Base-by-base conservation (phyloP, 352 stramenopile genomes). In the Pythium vanterpoolii region DNA sequence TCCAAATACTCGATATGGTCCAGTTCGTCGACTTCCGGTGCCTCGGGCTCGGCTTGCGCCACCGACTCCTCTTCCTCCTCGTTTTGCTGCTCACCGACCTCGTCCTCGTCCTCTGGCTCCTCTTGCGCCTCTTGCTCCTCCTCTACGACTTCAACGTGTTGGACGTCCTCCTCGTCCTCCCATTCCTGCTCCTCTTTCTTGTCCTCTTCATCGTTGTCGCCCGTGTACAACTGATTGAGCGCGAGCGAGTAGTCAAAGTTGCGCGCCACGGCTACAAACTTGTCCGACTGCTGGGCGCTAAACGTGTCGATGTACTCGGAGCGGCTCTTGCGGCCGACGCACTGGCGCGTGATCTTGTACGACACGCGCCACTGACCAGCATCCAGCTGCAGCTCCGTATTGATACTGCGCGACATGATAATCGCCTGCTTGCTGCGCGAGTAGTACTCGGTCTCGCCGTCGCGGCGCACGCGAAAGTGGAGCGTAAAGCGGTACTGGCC, bases 401-500 rank as follows among this genome's bases (percentile, higher is more conserved):
- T 79, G 21, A 73, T 66, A 40, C 68, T 76, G 59, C 71, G 71
- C 6, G 54, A 50, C 64, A 72, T 70, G 44, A 55, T 53, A 19
- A 66, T 59, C 30, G 43, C 64, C 24, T 64, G 62, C 48, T 48
- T 69, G 48, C 39, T 64, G 56, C 60, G 68, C 24, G 56, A 63
- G 38, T 68, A 73, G 61, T 68, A 71, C 47, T 69, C 66, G 39
- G 8, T 56, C 26, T 68, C 65, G 18, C 63, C 64, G 10, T 64
- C 63, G 28, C 56, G 53, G 18, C 68, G 64, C 27, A 79, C 31
- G 14, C 64, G 63, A 55, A 79, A 73, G 72, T 73, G 62, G 28
- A 79, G 53, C 7, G 40, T 39, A 65, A 73, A 79, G 38, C 64
- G 48, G 51, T 75, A 79, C 59, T 73, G 69, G 3, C 72, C 72